phyloP scores from a whole-genome alignment of 2,329 filamentous ascomycete species.

The Pseudogymnoascus sp. region DNA sequence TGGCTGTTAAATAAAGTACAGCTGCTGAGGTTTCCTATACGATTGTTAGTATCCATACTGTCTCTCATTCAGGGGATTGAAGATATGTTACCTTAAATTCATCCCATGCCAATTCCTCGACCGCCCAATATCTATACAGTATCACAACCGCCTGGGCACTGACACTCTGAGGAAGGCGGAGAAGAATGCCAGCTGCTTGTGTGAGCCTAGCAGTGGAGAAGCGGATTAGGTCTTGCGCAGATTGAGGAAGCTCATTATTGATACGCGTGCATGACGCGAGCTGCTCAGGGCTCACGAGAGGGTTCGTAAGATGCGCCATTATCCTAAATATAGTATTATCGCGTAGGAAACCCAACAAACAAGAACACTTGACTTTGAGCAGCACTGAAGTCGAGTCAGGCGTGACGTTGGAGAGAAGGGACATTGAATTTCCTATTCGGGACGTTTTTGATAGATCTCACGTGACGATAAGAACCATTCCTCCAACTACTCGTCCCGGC shows the following conservation, averaged over 20 bases:
- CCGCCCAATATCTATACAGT: constrained; percentile 71
- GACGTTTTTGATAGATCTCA: neutral
- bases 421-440: constrained; percentile 6
- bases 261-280: constrained; percentile 49
- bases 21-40: constrained; percentile 71
- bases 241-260: constrained; percentile 48
- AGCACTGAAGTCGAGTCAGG: neutral
- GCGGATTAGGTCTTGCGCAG: constrained; percentile 64
- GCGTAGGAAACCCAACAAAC: neutral
- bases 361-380: neutral
- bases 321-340: too few species aligned
- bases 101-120: constrained; percentile 42
- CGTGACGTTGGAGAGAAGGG: neutral
- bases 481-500: neutral
- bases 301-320: constrained; percentile 60
- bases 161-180: constrained; percentile 76
- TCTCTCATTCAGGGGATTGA: neutral
- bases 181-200: constrained; percentile 69
- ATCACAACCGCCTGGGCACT: constrained; percentile 79
- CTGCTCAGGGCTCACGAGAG: constrained; percentile 64
- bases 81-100: constrained; percentile 37
- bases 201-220: constrained; percentile 65
- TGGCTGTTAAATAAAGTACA: constrained; percentile 70
- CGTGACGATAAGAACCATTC: neutral
- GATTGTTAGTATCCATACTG: constrained; percentile 4